phyloP scores from a whole-genome alignment of 1,139 yeast genomes.

The Nakaseomyces uthaithaninus region DNA sequence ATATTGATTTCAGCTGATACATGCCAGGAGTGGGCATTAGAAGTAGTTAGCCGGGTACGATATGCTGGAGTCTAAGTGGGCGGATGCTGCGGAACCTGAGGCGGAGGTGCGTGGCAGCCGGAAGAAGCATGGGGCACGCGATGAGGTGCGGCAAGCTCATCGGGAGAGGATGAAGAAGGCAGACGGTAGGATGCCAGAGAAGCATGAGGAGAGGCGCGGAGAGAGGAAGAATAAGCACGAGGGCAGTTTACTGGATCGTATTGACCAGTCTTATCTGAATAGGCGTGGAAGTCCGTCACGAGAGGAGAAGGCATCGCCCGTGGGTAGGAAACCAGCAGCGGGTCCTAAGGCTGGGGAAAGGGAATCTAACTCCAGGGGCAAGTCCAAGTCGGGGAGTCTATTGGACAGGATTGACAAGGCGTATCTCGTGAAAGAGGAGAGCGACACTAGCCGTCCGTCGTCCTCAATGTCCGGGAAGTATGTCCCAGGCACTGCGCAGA shows the following conservation, averaged over 20 bases:
- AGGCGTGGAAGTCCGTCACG: neutral
- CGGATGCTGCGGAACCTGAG: slow-evolving; percentile 11
- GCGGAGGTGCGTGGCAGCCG: neutral
- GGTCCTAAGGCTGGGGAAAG: neutral
- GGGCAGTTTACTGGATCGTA: neutral
- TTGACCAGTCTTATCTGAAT: neutral
- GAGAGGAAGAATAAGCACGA: slow-evolving; percentile 2
- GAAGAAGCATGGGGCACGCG: neutral
- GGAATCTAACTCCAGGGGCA: neutral
- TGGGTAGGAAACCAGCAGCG: no score
- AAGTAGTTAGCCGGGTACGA: neutral
- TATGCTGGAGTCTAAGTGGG: slow-evolving; percentile 23
- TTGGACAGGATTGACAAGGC: slow-evolving; percentile 5
- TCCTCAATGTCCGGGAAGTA: neutral
- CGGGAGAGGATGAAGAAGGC: no score
- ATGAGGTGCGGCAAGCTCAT: no score
- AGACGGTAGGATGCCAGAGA: no score
- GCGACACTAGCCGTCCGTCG: neutral
- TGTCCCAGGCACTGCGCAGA: slow-evolving; percentile 4
- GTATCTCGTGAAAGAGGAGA: neutral
- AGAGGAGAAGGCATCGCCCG: no score
- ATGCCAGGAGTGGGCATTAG: neutral
- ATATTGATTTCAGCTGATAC: no score
- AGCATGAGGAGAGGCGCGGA: no score
- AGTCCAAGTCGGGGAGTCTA: no score